Conservation (phyloP, 768 basidiomycete genomes). For the Asterophora parasitica region DNA sequence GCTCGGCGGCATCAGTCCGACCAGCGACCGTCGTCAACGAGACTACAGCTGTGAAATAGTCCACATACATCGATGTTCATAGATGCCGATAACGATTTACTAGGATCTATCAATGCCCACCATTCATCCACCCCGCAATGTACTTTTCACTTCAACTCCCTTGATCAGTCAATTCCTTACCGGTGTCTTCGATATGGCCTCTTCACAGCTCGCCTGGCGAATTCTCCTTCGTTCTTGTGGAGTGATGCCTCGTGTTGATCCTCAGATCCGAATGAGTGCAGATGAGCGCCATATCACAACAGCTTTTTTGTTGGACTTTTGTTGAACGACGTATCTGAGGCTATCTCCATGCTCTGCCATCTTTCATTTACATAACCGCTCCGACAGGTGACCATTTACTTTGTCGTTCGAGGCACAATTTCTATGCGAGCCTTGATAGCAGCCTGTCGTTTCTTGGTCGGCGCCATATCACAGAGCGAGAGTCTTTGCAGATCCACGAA, state of each 20-base stretch:
- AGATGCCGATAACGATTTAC: constrained; percentile 18
- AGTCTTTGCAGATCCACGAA: no score
- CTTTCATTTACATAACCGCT: background rate
- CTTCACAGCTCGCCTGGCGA: constrained; percentile 2
- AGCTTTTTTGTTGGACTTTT: no score
- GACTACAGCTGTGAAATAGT: no score
- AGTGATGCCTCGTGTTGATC: constrained; percentile 14
- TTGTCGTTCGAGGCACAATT: no score
- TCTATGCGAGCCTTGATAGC: no score
- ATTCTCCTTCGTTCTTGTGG: background rate
- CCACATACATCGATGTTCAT: constrained; percentile 8
- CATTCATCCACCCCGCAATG: background rate
- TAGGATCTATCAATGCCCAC: constrained; percentile 6
- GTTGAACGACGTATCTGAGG: background rate
- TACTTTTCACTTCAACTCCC: background rate
- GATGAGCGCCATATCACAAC: no score
- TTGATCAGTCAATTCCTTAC: constrained; percentile 7
- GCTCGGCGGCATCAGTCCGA: constrained; percentile 11
- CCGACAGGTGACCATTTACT: background rate
- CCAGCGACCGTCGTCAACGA: constrained; percentile 11
- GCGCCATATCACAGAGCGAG: background rate
- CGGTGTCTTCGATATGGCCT: background rate
- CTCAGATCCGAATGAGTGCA: constrained; percentile 1
- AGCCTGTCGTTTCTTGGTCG: background rate
- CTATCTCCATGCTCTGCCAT: background rate